Percentiles rank a stretch among this genome's conserved stretches.
phyloP scores from a whole-genome alignment of 805 yeast species.

The Ascoidea rubescens region DNA sequence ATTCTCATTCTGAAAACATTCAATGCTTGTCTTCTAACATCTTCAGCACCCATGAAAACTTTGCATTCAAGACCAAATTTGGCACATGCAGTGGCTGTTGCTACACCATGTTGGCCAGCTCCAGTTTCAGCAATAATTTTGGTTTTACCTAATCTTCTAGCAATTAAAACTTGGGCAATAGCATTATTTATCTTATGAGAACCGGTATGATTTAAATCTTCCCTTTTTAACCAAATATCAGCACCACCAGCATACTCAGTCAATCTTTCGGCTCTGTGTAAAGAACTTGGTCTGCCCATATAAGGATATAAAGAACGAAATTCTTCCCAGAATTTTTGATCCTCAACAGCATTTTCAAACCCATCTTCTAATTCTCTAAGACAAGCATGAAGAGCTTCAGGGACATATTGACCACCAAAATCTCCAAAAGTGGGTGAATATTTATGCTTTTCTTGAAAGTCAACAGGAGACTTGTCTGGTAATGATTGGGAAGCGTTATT shows the following conservation, averaged over 20 bases:
- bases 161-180: slow-evolving; percentile 67
- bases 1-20: slow-evolving; percentile 96
- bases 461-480: slow-evolving; percentile 13
- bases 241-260: slow-evolving; percentile 90
- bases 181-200: slow-evolving; percentile 83
- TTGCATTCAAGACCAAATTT: slow-evolving; percentile 88
- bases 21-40: slow-evolving; percentile 94
- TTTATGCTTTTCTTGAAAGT: slow-evolving; percentile 45
- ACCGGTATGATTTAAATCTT: slow-evolving; percentile 85
- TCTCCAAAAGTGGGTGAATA: slow-evolving; percentile 78
- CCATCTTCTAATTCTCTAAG: slow-evolving; percentile 78
- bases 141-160: slow-evolving; percentile 64
- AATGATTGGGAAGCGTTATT: slow-evolving; percentile 19
- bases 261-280: slow-evolving; percentile 84
- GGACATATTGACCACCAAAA: slow-evolving; percentile 98
- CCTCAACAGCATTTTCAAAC: slow-evolving; percentile 79
- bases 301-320: slow-evolving; percentile 73
- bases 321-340: slow-evolving; percentile 89
- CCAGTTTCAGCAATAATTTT: slow-evolving; percentile 82
- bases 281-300: slow-evolving; percentile 91
- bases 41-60: slow-evolving; percentile 98
- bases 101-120: slow-evolving; percentile 91
- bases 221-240: slow-evolving; percentile 95
- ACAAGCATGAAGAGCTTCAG: slow-evolving; percentile 90
- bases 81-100: slow-evolving; percentile 87